Base-by-base conservation (phyloP, 2,329 filamentous ascomycete species). In the Calonectria pteridis region DNA sequence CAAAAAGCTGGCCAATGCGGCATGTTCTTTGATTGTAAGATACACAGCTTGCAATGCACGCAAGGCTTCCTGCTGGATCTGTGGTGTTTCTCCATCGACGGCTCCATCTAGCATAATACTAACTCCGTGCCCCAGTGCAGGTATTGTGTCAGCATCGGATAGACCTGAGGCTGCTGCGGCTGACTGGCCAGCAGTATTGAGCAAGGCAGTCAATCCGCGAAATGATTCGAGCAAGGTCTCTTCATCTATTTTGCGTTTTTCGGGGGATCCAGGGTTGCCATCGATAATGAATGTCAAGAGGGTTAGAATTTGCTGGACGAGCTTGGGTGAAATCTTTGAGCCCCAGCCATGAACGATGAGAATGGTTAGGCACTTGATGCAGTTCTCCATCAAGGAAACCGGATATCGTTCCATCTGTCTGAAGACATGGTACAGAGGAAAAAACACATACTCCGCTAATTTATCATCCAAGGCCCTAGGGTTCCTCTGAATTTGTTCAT, bases 361-460 rank as follows among this genome's bases (percentile, higher is more conserved):
- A 20, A 95, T 86, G 14, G 91, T 89, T 40, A 98, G 87, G 77
- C 94, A 96, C 82, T 92, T 91, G 58, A 98, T 88, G 35, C 93
- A 93, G 53, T 94, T 85, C 82, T 99, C 97, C 10, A 97, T 86
- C 50, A 94, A 87, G 43, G 90, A 89, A 59, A 94, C 90, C 0
- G 96, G 92, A 68, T 96, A 91, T 62, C 90, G 88, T 75, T 94
- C 91, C 77, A 94, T 93, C 75, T 92, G 90, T 72, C 95, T 93
- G 79, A 99, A 93, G 49, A 98, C 91, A 78, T 97, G 94, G 0
- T 95, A 95, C 0, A 99, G 87, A 0, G 97, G 97, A 75, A 98
- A 98, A 87, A 98, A 98, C 81, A 94, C 90, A 87, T 98, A 99
- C 86, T 98, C 96, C 18, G 96, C 95, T 23, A 98, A 87, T 82